Base-by-base conservation (phyloP, 2,329 filamentous ascomycete species). In the Coccinonectria pachysandricola region DNA sequence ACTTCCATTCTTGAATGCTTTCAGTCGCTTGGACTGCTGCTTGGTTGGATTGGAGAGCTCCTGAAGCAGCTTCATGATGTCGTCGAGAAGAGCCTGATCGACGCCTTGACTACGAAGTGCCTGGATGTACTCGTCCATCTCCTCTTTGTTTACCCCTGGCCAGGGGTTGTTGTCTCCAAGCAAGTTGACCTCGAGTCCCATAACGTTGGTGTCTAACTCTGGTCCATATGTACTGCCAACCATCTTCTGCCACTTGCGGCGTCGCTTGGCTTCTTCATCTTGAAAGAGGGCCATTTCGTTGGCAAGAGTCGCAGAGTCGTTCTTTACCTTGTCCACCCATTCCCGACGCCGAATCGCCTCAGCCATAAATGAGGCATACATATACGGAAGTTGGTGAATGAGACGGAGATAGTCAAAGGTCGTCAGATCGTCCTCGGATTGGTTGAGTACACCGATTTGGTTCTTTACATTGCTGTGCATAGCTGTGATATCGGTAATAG, bases 1-100 rank as follows among this genome's bases (percentile, higher is more conserved):
- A 48, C 91, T 96, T 10, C 91, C 91, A 48, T 92, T 91, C 50
- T 95, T 95, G 63, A 98, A 96, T 5, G 85, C 86, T 52, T 88
- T 93, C 6, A 91, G 73, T 31, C 85, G 75, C 53, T 85, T 87
- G 34, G 78, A 73, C 49, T 93, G 87, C 50, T 91, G 84, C 43
- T 80, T 85, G 1, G 84, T 91, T 3, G 88, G 86, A 30, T 71
- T 74, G 49, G 78, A 78, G 9, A 96, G 65, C 28, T 93, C 86
- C 34, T 77, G 75, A 33, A 92, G 69, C 11, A 86, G 71, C 46
- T 85, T 82, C 4, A 66, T 62, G 17, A 96, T 65, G 26, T 93
- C 83, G 8, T 76, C 67, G 2, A 84, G 62, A 32, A 87, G 62
- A 2, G 64, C 62, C 5, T 73, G 61, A 31, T 88, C 76, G 0